A percentile compares a stretch with the other conserved stretches of the same genome.
phyloP scores from a whole-genome alignment of 1,139 yeast species.

The Candida sanyaensis region DNA sequence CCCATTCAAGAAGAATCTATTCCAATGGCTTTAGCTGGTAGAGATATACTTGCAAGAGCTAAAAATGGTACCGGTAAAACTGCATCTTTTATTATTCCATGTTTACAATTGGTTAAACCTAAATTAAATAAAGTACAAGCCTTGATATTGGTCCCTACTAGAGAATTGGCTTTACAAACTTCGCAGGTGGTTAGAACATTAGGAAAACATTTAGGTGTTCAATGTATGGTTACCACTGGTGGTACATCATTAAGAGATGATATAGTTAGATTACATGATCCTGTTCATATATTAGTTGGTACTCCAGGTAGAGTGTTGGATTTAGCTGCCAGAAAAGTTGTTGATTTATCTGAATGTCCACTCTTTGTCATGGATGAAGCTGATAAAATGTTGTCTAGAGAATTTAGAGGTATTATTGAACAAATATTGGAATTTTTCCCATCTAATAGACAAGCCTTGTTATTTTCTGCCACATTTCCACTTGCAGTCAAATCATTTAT shows the following conservation, averaged over 20 bases:
- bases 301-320: slow-evolving; percentile 98
- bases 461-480: slow-evolving; percentile 96
- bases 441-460: slow-evolving; percentile 74
- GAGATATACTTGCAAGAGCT: slow-evolving; percentile 97
- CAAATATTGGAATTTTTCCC: slow-evolving; percentile 88
- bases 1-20: slow-evolving; percentile 98
- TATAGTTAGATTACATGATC: slow-evolving; percentile 86
- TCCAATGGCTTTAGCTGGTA: slow-evolving; percentile 92
- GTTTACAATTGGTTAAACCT: slow-evolving; percentile 83
- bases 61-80: slow-evolving; percentile 99
- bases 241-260: slow-evolving; percentile 96
- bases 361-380: slow-evolving; percentile 98
- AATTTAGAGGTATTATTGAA: slow-evolving; percentile 85
- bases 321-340: slow-evolving; percentile 84
- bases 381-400: slow-evolving; percentile 92
- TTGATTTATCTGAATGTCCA: slow-evolving; percentile 85
- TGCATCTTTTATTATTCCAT: slow-evolving; percentile 91
- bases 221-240: slow-evolving; percentile 98
- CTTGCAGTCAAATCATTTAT: slow-evolving; percentile 88
- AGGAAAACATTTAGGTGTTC: slow-evolving; percentile 89
- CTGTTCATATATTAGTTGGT: slow-evolving; percentile 89
- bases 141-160: slow-evolving; percentile 85
- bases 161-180: slow-evolving; percentile 96
- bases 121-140: slow-evolving; percentile 85
- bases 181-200: slow-evolving; percentile 97